Base-by-base conservation (phyloP, 2,329 filamentous ascomycete genomes). In the Aureobasidium namibiae region DNA sequence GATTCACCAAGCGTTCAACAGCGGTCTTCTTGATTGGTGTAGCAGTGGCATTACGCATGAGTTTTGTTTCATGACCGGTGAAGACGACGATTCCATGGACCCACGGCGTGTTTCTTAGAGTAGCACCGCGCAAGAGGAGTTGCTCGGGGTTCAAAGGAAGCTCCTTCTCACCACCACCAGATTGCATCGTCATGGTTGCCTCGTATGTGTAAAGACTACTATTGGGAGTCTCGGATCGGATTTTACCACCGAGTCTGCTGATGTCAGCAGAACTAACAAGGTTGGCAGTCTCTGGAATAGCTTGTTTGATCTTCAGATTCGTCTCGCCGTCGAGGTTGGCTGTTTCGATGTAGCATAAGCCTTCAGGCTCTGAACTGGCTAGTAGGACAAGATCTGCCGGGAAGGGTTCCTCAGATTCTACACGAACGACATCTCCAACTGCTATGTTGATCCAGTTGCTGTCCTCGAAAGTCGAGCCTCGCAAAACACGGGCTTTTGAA, bases 181-280 rank as follows among this genome's bases (percentile, higher is more conserved):
- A 82, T 67, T 92, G 86, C 81, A 97, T 88, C 0, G 92, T 97
- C 72, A 99, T 73, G 1, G 92, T 96, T 39, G 92, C 94, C 74
- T 99, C 95, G 72, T 97, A 99, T 0, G 94, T 99, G 74, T 99
- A 99, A 36, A 99, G 78, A 73, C 92, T 97, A 76, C 91, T 96
- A 78, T 99, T 99, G 23, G 94, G 94, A 72, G 97, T 94, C 74
- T 99, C 94, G 1, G 92, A 97, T 67, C 90, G 88, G 66, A 99
- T 79, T 63, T 88, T 87, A 31, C 94, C 94, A 48, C 89, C 89
- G 3, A 99, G 76, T 62, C 92, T 82, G 69, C 90, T 90, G 63
- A 99, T 78, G 67, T 97, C 92, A 63, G 82, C 85, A 18, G 91
- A 84, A 69, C 90, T 96, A 61, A 99, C 91, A 70, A 96, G 80